Conservation (phyloP, 352 stramenopile species). For the Globisporangium megalacanthum region DNA sequence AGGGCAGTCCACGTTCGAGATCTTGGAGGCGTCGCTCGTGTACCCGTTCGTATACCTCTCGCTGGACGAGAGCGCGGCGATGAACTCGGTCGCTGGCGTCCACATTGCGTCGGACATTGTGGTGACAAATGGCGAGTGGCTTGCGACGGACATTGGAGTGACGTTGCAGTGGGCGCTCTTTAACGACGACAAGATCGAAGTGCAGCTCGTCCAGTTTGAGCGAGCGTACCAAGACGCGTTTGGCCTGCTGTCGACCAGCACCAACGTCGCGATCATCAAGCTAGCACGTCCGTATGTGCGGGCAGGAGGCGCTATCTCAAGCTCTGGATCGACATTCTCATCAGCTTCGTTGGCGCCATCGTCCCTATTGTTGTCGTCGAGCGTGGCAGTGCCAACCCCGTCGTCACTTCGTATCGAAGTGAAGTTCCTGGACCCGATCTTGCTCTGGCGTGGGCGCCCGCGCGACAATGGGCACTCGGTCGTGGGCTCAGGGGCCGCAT, state of each 20-base stretch:
- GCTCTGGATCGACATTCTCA: neutral
- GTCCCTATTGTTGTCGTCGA: neutral
- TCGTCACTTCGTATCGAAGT: neutral
- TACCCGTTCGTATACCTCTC: constrained; percentile 6
- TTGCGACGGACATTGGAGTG: neutral
- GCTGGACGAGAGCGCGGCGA: neutral
- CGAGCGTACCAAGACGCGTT: neutral
- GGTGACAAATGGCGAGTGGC: constrained; percentile 1
- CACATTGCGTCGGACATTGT: neutral
- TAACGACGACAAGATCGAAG: constrained; percentile 2
- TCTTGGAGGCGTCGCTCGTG: neutral
- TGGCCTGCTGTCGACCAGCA: neutral
- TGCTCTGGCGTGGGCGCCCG: neutral
- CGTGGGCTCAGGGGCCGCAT: neutral
- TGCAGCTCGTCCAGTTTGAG: neutral
- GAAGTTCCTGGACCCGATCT: constrained; percentile 2
- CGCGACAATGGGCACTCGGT: neutral
- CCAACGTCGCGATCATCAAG: neutral
- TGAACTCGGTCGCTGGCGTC: constrained; percentile 14
- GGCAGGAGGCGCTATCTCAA: neutral
- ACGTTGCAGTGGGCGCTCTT: constrained; percentile 2
- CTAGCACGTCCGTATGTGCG: neutral
- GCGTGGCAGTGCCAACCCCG: neutral
- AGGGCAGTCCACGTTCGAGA: neutral
- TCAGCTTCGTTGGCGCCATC: too few species aligned